phyloP scores from a whole-genome alignment of 768 basidiomycete genomes.

The Podaxis mareebaensis region DNA sequence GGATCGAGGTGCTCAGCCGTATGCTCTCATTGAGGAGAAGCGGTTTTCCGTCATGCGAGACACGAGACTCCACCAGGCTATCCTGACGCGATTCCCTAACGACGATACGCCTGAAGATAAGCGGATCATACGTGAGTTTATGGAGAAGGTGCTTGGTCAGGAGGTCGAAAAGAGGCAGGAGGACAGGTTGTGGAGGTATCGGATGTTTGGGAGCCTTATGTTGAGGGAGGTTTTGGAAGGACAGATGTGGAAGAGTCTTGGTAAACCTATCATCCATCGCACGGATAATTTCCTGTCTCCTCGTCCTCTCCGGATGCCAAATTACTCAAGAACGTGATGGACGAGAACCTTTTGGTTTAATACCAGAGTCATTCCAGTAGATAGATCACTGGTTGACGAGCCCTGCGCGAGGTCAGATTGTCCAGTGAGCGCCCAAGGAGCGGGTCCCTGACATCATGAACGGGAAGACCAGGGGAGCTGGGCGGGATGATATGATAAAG shows the following conservation, averaged over 20 bases:
- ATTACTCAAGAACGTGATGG: not conserved
- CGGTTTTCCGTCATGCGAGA: slow-evolving; percentile 32
- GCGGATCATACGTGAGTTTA: slow-evolving; percentile 24
- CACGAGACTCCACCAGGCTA: slow-evolving; percentile 21
- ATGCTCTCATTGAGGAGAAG: slow-evolving; percentile 6
- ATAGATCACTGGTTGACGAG: too few relatives aligned
- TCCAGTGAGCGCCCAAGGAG: too few relatives aligned
- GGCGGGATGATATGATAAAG: too few relatives aligned
- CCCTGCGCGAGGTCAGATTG: too few relatives aligned
- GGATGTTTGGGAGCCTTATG: not conserved
- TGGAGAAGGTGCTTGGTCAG: slow-evolving; percentile 31
- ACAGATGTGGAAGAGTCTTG: not conserved
- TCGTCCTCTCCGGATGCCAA: not conserved
- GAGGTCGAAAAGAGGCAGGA: slow-evolving; percentile 22
- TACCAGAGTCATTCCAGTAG: too few relatives aligned
- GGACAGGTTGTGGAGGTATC: slow-evolving; percentile 21
- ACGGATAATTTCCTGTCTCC: not conserved
- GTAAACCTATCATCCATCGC: not conserved
- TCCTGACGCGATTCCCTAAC: slow-evolving; percentile 12
- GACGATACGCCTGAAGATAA: slow-evolving; percentile 15
- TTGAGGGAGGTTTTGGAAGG: not conserved
- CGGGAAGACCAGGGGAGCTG: too few relatives aligned
- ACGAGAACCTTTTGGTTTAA: too few relatives aligned
- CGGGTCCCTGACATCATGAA: too few relatives aligned
- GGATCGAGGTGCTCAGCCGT: not conserved